Evolutionary conservation across 140 eudicot genomes (phyloP), one percentile per base, ranked within the genome.

Genomic region (Cichorium intybus): DNA sequence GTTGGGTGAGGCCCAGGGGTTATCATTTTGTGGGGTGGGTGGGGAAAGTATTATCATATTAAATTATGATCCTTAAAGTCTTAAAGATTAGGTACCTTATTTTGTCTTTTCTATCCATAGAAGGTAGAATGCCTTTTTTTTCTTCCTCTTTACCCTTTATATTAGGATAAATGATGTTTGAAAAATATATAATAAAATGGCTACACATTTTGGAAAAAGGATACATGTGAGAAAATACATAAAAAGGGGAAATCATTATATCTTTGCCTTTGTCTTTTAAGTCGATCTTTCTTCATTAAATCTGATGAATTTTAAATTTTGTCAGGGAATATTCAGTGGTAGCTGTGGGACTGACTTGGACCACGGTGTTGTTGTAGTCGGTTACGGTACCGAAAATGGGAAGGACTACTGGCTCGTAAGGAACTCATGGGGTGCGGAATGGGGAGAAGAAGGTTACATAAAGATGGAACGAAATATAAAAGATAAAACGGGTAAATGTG

Each of bases 381-480:
- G 96, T 2, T 88, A 88, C 4, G 96, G 96, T 0, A 76, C 81
- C 0, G 89, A 88, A 51, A 23, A 67, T 10, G 89, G 89, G 16
- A 47, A 61, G 29, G 96, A 88, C 58, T 88, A 88, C 72, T 87
- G 95, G 95, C 68, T 87, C 5, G 95, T 87, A 11, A 76, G 82
- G 74, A 87, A 87, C 79, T 85, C 96, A 27, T 84, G 93, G 96
- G 94, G 87, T 15, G 29, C 83, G 1, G 70, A 68, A 8, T 88
- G 96, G 96, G 96, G 96, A 4, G 96, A 88, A 43, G 24, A 66
- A 12, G 96, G 96, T 5, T 88, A 88, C 78, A 37, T 88, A 5
- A 82, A 81, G 59, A 77, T 85, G 85, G 82, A 89, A 69, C 72
- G 95, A 1, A 85, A 85, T 26, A 49, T 80, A 24, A 65, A 63